Evolutionary conservation across 768 basidiomycete species (phyloP).

Genomic region (Podaxis sp.): DNA sequence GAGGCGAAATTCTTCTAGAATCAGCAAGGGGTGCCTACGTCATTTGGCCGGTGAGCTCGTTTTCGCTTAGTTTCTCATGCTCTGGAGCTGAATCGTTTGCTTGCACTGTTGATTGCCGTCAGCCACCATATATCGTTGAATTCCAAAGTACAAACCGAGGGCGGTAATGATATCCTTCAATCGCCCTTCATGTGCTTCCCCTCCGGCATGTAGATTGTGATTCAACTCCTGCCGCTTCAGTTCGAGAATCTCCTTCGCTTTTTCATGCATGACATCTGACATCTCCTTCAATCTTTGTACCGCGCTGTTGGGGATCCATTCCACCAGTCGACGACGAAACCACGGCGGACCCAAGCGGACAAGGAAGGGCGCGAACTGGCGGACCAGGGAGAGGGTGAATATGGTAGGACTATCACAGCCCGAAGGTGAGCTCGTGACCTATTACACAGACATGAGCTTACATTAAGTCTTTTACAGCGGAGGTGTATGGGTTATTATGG

Average conservation of each 20-base stretch:
- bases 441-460: conserved; percentile 23
- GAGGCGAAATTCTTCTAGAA: not conserved
- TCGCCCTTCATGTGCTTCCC: conserved; percentile 23
- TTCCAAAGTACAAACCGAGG: conserved; percentile 35
- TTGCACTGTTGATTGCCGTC: conserved; percentile 26
- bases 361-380: conserved; percentile 46
- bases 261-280: conserved; percentile 48
- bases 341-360: conserved; percentile 39
- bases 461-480: conserved; percentile 46
- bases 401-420: conserved; percentile 38
- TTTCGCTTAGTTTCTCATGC: conserved; percentile 38
- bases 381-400: conserved; percentile 43
- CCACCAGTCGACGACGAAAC: conserved; percentile 44
- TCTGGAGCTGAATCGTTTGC: conserved; percentile 36
- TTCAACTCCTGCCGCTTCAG: conserved; percentile 33
- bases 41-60: conserved; percentile 49
- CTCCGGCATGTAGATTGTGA: conserved; percentile 15
- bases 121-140: not conserved
- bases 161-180: conserved; percentile 53
- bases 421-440: conserved; percentile 4
- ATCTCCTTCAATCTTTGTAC: conserved; percentile 44
- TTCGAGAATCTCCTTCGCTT: conserved; percentile 39
- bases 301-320: conserved; percentile 35
- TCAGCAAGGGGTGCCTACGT: conserved; percentile 32
- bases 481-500: conserved; percentile 42